These are phyloP conservation scores for Vigna trinervia DNA, from an alignment of 306 rosid genomes.

Conservation along the genomic window DNA sequence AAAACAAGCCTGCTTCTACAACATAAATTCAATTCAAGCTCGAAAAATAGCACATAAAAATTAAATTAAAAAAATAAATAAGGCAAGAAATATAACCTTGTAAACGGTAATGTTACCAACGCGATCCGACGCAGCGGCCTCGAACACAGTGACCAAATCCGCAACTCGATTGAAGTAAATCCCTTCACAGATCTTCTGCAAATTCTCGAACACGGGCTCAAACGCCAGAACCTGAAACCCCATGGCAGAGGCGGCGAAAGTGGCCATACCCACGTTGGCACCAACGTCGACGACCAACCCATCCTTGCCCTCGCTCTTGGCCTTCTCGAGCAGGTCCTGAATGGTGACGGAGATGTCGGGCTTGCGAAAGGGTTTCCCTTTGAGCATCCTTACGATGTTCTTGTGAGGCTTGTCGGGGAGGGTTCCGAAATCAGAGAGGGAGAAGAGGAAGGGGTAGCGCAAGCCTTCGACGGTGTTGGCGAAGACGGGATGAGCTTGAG, in stretches of 20 bases:
- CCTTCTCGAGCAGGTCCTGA: constrained; percentile 74
- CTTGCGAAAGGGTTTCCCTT: constrained; percentile 82
- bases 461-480: constrained; percentile 90
- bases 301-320: constrained; percentile 56
- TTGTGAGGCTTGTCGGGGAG: constrained; percentile 96
- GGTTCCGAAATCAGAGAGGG: constrained; percentile 84
- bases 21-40: constrained; percentile 18
- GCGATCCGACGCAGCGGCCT: constrained; percentile 85
- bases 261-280: constrained; percentile 95
- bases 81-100: constrained; percentile 60
- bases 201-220: constrained; percentile 90
- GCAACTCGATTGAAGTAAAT: constrained; percentile 82
- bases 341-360: constrained; percentile 86
- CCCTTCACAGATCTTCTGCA: constrained; percentile 97
- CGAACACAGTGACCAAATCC: constrained; percentile 79
- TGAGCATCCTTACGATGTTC: constrained; percentile 77
- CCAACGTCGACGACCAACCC: constrained; percentile 92
- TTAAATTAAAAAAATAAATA: neutral
- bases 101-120: constrained; percentile 86
- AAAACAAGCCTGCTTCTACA: constrained; percentile 10
- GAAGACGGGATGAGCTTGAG: constrained; percentile 79
- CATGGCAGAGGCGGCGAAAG: constrained; percentile 92
- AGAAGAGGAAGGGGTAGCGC: constrained; percentile 76
- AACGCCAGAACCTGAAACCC: constrained; percentile 84
- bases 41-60: neutral